Base-by-base conservation (phyloP, 768 basidiomycete genomes). In the Thelephora ganbajun region DNA sequence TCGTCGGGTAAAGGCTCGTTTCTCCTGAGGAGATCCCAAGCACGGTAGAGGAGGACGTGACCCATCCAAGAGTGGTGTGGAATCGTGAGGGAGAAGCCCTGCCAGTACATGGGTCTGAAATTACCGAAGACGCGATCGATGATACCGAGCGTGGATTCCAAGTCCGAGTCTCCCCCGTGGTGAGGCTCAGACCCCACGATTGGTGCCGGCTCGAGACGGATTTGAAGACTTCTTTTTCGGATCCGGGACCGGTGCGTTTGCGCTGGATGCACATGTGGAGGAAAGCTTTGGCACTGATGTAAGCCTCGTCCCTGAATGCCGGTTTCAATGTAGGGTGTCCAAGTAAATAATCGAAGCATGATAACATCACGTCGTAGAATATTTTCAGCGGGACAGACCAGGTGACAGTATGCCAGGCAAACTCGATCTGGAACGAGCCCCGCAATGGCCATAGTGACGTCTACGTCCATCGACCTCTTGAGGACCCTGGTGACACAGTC, bases 381-480 rank as follows among this genome's bases (percentile, higher is more conserved):
- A 14, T 19, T 19, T 13, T 37, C 19, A 37, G 19, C 14, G 36
- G 36, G 5, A 37, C 19, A 37, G 14, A 13, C 14, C 19, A 37
- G 2, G 19, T 23, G 33, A 13, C 23, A 14, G 14, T 16, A 12
- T 20, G 55, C 53, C 53, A 54, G 43, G 47, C 51, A 23, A 56
- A 23, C 13, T n/a, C n/a, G n/a, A n/a, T 53, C 51, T 12, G 51
- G 42, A 11, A 56, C 55, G 13, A 56, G 26, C 4, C 44, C 35
- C 14, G 44, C 44, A 14, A 50, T 54, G 4, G 50, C 47, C 35
- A 46, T 35, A 34, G 44, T 36, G 47, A 55, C 44, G 14, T 52
- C 47, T n/a, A 46, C 47, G 47, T 58, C 46, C 5, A 49, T 56
- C 11, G 57, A 57, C 4, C 44, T 57, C 20, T 53, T 51, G 9